phyloP scores from a whole-genome alignment of 768 basidiomycete genomes.

The Trametes elegans region DNA sequence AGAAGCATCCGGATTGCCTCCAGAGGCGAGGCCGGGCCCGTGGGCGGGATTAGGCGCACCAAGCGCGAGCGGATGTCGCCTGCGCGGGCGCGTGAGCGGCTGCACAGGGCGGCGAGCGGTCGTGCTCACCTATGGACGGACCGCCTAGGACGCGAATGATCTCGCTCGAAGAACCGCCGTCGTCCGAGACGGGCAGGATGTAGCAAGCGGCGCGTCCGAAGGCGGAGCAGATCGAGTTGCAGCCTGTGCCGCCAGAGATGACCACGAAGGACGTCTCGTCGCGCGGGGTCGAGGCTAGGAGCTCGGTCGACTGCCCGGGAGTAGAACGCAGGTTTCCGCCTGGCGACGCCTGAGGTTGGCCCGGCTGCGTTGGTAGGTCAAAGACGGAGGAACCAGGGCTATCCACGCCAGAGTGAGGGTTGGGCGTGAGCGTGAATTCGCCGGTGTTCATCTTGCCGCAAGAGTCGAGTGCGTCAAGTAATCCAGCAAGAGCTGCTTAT shows the following conservation, averaged over 20 bases:
- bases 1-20: conserved; percentile 76
- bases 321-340: not conserved
- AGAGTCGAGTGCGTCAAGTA: not conserved
- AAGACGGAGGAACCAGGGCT: conserved; percentile 76
- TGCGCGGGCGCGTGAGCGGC: conserved; percentile 25
- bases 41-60: conserved; percentile 79
- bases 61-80: conserved; percentile 89
- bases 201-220: conserved; percentile 71
- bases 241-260: conserved; percentile 92
- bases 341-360: conserved; percentile 3
- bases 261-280: conserved; percentile 56
- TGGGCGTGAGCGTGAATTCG: conserved; percentile 19
- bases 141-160: conserved; percentile 90
- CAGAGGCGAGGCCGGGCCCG: conserved; percentile 56
- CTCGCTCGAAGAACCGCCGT: conserved; percentile 93
- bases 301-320: not conserved
- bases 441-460: conserved; percentile 9
- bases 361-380: conserved; percentile 58
- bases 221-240: conserved; percentile 86
- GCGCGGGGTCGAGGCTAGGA: not conserved
- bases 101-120: not conserved
- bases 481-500: not conserved
- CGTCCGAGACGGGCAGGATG: conserved; percentile 91
- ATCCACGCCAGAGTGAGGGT: conserved; percentile 29
- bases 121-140: conserved; percentile 68